Evolutionary conservation across 148 eudicot genomes (phyloP).

Genomic region (Rhododendron griersonianum): DNA sequence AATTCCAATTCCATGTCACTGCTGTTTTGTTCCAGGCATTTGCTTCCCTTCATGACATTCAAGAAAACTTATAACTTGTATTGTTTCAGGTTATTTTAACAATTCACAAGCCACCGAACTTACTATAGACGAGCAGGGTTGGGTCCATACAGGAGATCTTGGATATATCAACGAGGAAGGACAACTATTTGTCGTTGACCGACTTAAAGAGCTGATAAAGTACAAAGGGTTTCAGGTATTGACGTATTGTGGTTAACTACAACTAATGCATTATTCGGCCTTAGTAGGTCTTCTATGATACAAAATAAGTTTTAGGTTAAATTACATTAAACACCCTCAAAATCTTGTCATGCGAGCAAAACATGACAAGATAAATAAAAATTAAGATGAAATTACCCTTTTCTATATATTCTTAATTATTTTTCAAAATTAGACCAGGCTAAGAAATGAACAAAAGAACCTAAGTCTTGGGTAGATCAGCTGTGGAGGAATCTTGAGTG

Average conservation of each 20-base stretch:
- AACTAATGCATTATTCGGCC: neutral
- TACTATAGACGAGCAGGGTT: constrained; percentile 64
- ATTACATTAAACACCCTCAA: neutral
- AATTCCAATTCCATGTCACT: neutral
- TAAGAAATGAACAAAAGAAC: too few relatives aligned
- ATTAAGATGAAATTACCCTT: neutral
- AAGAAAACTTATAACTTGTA: neutral
- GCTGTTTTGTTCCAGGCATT: neutral
- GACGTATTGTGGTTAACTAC: constrained; percentile 27
- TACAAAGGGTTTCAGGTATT: constrained; percentile 79
- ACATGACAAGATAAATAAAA: neutral
- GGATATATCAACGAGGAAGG: constrained; percentile 83
- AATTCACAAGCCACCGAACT: constrained; percentile 62
- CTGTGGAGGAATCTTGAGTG: neutral
- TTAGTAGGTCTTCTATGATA: neutral
- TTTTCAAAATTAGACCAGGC: too few relatives aligned
- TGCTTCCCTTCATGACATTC: neutral
- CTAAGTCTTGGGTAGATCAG: too few relatives aligned
- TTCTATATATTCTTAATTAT: neutral
- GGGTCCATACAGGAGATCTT: constrained; percentile 86
- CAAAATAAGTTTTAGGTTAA: neutral
- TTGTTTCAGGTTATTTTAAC: constrained; percentile 53
- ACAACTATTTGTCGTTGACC: constrained; percentile 68
- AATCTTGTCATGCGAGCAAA: too few relatives aligned
- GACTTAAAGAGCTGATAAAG: constrained; percentile 81